phyloP scores from a whole-genome alignment of 768 basidiomycete species.

The Leccinum rimulosum region DNA sequence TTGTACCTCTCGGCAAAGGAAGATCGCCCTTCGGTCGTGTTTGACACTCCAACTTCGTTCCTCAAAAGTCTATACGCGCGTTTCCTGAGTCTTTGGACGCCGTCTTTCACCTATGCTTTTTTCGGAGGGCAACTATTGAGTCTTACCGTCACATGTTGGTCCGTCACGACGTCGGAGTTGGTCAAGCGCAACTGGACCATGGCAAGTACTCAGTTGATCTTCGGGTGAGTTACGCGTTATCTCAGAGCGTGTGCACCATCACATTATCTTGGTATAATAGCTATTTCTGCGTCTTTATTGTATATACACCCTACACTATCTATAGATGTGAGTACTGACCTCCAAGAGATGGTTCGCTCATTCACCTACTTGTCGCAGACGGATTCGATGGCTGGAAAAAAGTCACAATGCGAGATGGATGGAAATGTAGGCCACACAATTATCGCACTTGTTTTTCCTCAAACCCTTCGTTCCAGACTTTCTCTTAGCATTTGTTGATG shows the following conservation, averaged over 20 bases:
- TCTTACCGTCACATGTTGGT: slow-evolving; percentile 21
- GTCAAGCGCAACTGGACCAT: slow-evolving; percentile 63
- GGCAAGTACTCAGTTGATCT: slow-evolving; percentile 78
- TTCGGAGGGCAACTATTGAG: slow-evolving; percentile 30
- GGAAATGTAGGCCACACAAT: slow-evolving; percentile 65
- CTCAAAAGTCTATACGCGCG: slow-evolving; percentile 17
- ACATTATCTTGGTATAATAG: slow-evolving; percentile 34
- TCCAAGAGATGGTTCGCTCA: not conserved
- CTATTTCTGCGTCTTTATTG: slow-evolving; percentile 67
- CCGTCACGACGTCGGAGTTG: slow-evolving; percentile 75
- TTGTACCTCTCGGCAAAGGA: not conserved
- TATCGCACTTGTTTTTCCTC: not conserved
- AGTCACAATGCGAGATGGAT: slow-evolving; percentile 73
- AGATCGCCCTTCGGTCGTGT: slow-evolving; percentile 13
- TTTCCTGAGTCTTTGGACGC: slow-evolving; percentile 29
- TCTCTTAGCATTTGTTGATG: slow-evolving; percentile 76
- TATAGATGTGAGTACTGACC: slow-evolving; percentile 61
- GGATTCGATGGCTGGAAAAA: slow-evolving; percentile 77
- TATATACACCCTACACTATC: slow-evolving; percentile 89
- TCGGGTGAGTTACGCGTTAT: slow-evolving; percentile 52
- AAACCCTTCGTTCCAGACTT: slow-evolving; percentile 49
- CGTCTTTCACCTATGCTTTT: slow-evolving; percentile 25
- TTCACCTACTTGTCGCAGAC: slow-evolving; percentile 42
- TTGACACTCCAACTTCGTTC: slow-evolving; percentile 21
- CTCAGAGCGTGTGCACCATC: not conserved